Conservation (phyloP, 1,284 basidiomycete species). For the Pseudozyma tsukubaensis region DNA sequence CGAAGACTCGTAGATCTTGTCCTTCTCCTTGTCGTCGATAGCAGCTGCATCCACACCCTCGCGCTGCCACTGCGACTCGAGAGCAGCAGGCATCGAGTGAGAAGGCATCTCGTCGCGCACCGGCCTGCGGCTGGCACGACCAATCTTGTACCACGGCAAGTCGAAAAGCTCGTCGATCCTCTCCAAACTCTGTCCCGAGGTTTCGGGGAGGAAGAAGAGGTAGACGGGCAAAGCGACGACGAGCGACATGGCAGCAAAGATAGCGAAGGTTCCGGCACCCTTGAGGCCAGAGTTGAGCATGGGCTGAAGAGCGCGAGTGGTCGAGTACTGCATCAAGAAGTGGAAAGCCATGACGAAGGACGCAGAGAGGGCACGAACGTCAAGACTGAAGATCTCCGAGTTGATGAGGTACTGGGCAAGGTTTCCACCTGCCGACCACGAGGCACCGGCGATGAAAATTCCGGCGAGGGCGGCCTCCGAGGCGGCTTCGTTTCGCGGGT, state of each 20-base stretch:
- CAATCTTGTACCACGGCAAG: constrained; percentile 52
- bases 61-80: constrained; percentile 33
- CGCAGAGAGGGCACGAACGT: constrained; percentile 43
- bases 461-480: constrained; percentile 37
- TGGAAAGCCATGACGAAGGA: constrained; percentile 51
- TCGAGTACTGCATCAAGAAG: constrained; percentile 47
- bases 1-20: constrained; percentile 8
- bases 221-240: constrained; percentile 39
- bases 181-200: constrained; percentile 48
- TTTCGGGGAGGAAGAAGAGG: constrained; percentile 49
- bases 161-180: constrained; percentile 52
- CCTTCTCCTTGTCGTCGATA: constrained; percentile 40
- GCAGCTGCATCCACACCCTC: constrained; percentile 1
- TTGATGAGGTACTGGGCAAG: constrained; percentile 52
- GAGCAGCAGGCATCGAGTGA: constrained; percentile 50
- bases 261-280: constrained; percentile 44
- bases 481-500: constrained; percentile 29
- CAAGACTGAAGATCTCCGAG: constrained; percentile 47
- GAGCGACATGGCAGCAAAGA: constrained; percentile 40
- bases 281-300: constrained; percentile 51
- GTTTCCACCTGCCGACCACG: constrained; percentile 48
- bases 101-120: constrained; percentile 40
- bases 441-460: constrained; percentile 49
- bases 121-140: constrained; percentile 37
- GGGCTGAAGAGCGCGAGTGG: constrained; percentile 38